Evolutionary conservation across 2,329 filamentous ascomycete genomes (phyloP), one percentile per base, ranked within the genome.

Genomic region (Aspergillus pseudoviridinutans): DNA sequence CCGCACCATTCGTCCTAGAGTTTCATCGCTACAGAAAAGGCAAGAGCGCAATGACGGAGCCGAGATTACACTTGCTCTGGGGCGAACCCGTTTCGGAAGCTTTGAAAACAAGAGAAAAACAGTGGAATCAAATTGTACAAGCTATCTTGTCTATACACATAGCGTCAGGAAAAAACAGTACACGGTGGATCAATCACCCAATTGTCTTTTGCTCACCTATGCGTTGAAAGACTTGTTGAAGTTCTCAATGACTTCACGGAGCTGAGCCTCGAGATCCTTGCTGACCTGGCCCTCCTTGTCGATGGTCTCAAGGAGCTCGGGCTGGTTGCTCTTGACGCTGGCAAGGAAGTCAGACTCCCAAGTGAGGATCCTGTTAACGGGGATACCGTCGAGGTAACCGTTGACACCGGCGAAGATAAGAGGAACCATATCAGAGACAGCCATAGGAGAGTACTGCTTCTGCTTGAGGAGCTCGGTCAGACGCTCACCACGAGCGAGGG

Each of bases 341-440:
- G 88, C 82, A 63, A 97, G 84, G 88, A 96, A 95, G 82, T 97
- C 93, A 73, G 88, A 70, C 86, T 99, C 94, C 92, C 93, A 99
- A 78, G 86, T 79, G 65, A 94, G 87, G 70, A 99, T 89, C 89
- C 93, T 96, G 86, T 66, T 77, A 75, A 97, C 94, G 64, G 94
- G 94, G 67, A 99, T 84, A 70, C 65, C 76, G 83, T 99, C 94
- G 68, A 99, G 88, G 82, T 85, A 82, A 84, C 94, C 94, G 82
- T 97, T 97, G 83, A 99, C 91, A 95, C 94, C 94, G 68, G 94
- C 93, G 82, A 86, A 99, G 86, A 99, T 97, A 70, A 99, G 88
- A 69, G 94, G 94, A 84, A 99, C 94, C 93, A 97, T 97, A 85
- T 99, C 93, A 85, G 95, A 94, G 77, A 97, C 93, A 70, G 91